Conservation (phyloP, 495 filamentous ascomycete species). For the Hypoxylon lienhwacheense region DNA sequence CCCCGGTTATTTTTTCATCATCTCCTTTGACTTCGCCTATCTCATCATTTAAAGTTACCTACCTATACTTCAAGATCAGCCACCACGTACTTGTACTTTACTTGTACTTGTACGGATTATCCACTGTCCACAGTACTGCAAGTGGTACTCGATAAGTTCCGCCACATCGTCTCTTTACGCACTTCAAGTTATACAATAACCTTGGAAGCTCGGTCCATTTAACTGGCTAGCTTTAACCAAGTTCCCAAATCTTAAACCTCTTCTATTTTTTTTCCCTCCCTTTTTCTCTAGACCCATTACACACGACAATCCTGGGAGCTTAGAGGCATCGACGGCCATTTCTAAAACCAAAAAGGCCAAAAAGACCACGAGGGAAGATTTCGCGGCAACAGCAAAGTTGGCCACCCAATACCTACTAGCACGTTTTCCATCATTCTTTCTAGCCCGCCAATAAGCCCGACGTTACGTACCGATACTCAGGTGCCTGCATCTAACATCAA, state of each 20-base stretch:
- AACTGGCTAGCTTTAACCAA: neutral
- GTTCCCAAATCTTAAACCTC: too few relatives aligned
- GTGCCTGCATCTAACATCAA: too few relatives aligned
- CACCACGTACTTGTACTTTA: too few relatives aligned
- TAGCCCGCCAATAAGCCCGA: constrained; percentile 10
- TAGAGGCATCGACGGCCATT: constrained; percentile 12
- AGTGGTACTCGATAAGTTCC: too few relatives aligned
- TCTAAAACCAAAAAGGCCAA: constrained; percentile 1
- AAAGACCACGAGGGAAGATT: constrained; percentile 4
- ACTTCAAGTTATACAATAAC: constrained; percentile 31
- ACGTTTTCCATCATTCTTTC: constrained; percentile 18
- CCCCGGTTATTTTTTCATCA: neutral
- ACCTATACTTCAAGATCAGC: too few relatives aligned
- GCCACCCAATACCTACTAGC: constrained; percentile 19
- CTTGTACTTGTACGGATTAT: too few relatives aligned
- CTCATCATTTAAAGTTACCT: too few relatives aligned
- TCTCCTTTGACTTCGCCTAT: too few relatives aligned
- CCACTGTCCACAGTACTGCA: too few relatives aligned
- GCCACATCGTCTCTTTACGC: constrained; percentile 10
- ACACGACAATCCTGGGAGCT: neutral
- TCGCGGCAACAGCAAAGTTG: constrained; percentile 13
- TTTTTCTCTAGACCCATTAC: constrained; percentile 3
- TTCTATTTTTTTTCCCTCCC: too few relatives aligned
- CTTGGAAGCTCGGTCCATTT: neutral
- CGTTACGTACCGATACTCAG: neutral